Conservation (phyloP, 306 rosid genomes). For the Benincasa hispida region DNA sequence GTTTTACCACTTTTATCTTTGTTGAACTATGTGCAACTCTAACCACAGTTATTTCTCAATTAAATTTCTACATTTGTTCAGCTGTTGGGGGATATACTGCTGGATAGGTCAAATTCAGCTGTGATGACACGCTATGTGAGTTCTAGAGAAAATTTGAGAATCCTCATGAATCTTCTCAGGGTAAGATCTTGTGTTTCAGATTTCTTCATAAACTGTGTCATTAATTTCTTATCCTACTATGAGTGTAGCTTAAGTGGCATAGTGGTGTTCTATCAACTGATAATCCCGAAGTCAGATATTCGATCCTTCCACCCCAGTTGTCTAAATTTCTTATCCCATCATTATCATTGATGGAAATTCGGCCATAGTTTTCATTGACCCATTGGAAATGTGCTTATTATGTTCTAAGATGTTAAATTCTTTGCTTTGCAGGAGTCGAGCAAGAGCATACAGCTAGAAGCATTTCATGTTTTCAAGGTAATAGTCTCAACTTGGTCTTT, state of each 20-base stretch:
- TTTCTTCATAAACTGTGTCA: constrained; percentile 13
- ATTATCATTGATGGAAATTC: neutral
- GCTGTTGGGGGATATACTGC: constrained; percentile 91
- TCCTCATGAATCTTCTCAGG: constrained; percentile 92
- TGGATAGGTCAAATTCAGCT: constrained; percentile 90
- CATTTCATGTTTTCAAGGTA: constrained; percentile 98
- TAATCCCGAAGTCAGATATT: no score
- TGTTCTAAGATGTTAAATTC: constrained; percentile 4
- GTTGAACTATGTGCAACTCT: neutral
- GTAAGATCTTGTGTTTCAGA: constrained; percentile 31
- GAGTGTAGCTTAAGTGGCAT: no score
- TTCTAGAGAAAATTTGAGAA: constrained; percentile 95
- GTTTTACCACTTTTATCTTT: neutral
- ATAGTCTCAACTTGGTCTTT: neutral
- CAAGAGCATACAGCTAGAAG: constrained; percentile 96
- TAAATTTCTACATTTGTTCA: constrained; percentile 18
- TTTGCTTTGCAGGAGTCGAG: constrained; percentile 62
- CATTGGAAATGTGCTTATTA: neutral
- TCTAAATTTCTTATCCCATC: no score
- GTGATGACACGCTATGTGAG: constrained; percentile 96
- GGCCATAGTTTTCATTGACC: neutral
- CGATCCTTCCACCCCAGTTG: no score
- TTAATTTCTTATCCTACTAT: no score
- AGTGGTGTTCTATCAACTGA: no score
- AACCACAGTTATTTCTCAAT: neutral